Conservation (phyloP, 1,284 basidiomycete species). For the Amylostereum areolatum region DNA sequence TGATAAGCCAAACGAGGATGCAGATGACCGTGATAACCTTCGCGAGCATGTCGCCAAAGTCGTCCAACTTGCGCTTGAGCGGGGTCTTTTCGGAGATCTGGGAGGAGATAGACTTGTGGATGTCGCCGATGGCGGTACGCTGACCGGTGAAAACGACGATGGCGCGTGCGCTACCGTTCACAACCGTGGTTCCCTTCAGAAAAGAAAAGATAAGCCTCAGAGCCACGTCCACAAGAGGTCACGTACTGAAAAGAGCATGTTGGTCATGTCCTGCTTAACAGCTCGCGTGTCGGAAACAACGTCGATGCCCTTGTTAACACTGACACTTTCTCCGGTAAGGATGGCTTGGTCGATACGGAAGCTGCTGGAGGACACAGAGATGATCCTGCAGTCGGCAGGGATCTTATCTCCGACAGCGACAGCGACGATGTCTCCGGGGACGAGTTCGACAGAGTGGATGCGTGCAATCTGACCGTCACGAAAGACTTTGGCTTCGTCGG, state of each 20-base stretch:
- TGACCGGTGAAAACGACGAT: slow-evolving; percentile 83
- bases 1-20: slow-evolving; percentile 93
- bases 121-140: slow-evolving; percentile 88
- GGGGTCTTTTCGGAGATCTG: slow-evolving; percentile 93
- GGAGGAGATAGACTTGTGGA: slow-evolving; percentile 88
- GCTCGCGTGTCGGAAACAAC: slow-evolving; percentile 66
- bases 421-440: slow-evolving; percentile 88
- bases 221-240: not conserved
- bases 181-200: slow-evolving; percentile 83
- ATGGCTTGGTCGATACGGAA: slow-evolving; percentile 94
- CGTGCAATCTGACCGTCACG: slow-evolving; percentile 68
- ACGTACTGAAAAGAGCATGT: slow-evolving; percentile 86
- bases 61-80: slow-evolving; percentile 91
- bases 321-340: slow-evolving; percentile 87
- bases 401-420: slow-evolving; percentile 92
- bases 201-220: not conserved
- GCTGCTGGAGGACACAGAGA: slow-evolving; percentile 86
- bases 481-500: slow-evolving; percentile 89
- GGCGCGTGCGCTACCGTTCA: slow-evolving; percentile 83
- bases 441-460: slow-evolving; percentile 81
- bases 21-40: slow-evolving; percentile 96
- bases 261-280: slow-evolving; percentile 95
- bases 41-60: slow-evolving; percentile 93
- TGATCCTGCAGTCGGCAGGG: slow-evolving; percentile 86
- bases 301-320: slow-evolving; percentile 75